Evolutionary conservation across 2,329 filamentous ascomycete genomes (phyloP).

Genomic region (Colletotrichum graminicola): DNA sequence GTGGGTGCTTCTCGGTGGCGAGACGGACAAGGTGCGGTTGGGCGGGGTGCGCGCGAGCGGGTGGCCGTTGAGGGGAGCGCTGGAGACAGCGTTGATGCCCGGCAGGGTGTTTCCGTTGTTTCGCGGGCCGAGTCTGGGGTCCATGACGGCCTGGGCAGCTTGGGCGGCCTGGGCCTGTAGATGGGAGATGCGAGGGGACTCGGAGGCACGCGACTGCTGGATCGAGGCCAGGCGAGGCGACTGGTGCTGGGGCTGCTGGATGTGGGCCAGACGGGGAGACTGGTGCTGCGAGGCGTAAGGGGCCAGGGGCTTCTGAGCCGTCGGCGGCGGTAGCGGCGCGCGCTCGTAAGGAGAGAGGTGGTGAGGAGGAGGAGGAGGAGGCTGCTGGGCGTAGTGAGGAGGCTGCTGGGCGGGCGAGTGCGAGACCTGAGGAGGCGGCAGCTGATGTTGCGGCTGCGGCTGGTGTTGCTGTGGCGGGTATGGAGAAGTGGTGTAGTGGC

Average conservation of each 20-base stretch:
- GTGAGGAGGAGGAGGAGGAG: conserved; percentile 29
- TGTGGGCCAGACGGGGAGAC: conserved; percentile 48
- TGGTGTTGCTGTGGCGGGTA: conserved; percentile 50
- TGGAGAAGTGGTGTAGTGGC: conserved; percentile 57
- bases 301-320: conserved; percentile 48
- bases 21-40: conserved; percentile 60
- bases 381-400: conserved; percentile 47
- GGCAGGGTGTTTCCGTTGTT: conserved; percentile 60
- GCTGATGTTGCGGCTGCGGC: conserved; percentile 27
- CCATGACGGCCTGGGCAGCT: conserved; percentile 50
- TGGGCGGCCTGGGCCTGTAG: conserved; percentile 58
- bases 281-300: conserved; percentile 51
- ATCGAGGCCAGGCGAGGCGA: conserved; percentile 45
- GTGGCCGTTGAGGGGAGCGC: conserved; percentile 52
- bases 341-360: conserved; percentile 50
- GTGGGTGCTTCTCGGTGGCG: conserved; percentile 60
- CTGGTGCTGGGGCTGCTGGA: conserved; percentile 43
- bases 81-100: conserved; percentile 30
- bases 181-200: conserved; percentile 60
- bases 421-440: conserved; percentile 44
- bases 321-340: conserved; percentile 53
- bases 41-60: conserved; percentile 56
- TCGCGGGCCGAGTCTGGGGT: conserved; percentile 54
- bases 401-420: conserved; percentile 49
- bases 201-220: conserved; percentile 43